Base-by-base conservation (phyloP, 2,329 filamentous ascomycete species). In the Magnaporthiopsis poae region DNA sequence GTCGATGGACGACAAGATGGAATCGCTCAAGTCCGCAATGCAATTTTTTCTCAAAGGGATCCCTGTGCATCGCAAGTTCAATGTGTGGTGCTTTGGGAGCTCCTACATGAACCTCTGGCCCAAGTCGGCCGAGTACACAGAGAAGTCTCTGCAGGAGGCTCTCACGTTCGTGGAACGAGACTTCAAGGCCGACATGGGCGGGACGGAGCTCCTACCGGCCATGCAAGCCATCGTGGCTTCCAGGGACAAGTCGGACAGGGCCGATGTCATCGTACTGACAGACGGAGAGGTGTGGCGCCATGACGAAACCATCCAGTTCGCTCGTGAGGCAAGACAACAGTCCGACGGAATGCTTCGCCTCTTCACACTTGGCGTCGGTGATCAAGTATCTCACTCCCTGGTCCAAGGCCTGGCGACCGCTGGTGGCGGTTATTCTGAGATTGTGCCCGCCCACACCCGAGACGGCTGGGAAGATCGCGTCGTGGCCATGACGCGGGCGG, bases 81-180 rank as follows among this genome's bases (percentile, higher is more conserved):
- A 62, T 9, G 29, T 88, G 67, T 86, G 83, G 74, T 84, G 80
- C 2, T 87, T 87, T 69, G 85, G 85, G 78, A 86, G 63, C 80
- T 86, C 70, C 71, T 82, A 79, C 68, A 74, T 72, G 25, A 78
- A 81, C 64, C 74, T 81, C 65, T 77, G 80, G 12, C 74, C 84
- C 1, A 82, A 86, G 79, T 87, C 70, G 68, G 87, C 46, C 73
- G 86, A 60, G 87, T 84, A 0, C 85, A 87, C 71, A 84, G 85
- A 2, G 73, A 84, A 66, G 81, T 84, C 60, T 83, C 81, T 86
- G 65, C 66, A 81, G 0, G 39, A 70, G 0, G 73, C 86, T 0
- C 84, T 86, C 65, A 60, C 71, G 0, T 81, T 80, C 65, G 75
- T 87, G 31, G 80, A 82, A 60, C 66, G 5, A 77, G 21, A 73